Conservation (phyloP, 176 grass and related monocot species). For the Elymus sibiricus region DNA sequence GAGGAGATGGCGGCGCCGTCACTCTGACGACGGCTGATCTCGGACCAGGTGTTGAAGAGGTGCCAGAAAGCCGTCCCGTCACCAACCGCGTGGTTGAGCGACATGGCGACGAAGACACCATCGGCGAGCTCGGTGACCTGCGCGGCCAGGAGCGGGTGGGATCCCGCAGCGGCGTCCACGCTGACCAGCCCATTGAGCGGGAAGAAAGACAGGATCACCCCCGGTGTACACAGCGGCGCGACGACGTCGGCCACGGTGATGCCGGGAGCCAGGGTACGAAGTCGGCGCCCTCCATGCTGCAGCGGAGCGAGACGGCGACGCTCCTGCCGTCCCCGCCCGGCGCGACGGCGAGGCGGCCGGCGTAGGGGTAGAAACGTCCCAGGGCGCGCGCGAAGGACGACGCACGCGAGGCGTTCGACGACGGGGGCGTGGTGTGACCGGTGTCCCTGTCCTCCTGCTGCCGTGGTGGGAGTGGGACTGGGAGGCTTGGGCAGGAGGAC, state of each 20-base stretch:
- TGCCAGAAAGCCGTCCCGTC: conserved; percentile 39
- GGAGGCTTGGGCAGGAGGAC: neutral
- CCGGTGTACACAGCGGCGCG: neutral
- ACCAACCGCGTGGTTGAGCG: conserved; percentile 25
- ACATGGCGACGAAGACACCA: conserved; percentile 43
- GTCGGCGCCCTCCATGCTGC: conserved; percentile 24
- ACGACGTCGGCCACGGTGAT: conserved; percentile 29
- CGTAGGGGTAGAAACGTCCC: conserved; percentile 31
- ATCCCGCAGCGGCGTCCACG: neutral
- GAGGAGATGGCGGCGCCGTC: neutral
- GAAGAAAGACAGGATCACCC: neutral
- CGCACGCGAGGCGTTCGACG: neutral
- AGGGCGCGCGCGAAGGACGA: conserved; percentile 29
- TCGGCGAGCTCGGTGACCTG: conserved; percentile 66
- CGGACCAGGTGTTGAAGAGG: conserved; percentile 22
- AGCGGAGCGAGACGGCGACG: neutral
- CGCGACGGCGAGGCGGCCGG: conserved; percentile 5
- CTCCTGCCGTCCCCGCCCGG: neutral
- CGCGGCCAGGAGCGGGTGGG: neutral
- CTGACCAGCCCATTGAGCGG: neutral
- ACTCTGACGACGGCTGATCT: conserved; percentile 4
- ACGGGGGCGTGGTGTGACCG: neutral
- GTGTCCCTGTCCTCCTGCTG: neutral
- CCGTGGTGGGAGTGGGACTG: no score
- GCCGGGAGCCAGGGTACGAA: conserved; percentile 19